Evolutionary conservation across 139 green algal species (phyloP), one percentile per base, ranked within the genome.

Genomic region (Micractinium conductrix): DNA sequence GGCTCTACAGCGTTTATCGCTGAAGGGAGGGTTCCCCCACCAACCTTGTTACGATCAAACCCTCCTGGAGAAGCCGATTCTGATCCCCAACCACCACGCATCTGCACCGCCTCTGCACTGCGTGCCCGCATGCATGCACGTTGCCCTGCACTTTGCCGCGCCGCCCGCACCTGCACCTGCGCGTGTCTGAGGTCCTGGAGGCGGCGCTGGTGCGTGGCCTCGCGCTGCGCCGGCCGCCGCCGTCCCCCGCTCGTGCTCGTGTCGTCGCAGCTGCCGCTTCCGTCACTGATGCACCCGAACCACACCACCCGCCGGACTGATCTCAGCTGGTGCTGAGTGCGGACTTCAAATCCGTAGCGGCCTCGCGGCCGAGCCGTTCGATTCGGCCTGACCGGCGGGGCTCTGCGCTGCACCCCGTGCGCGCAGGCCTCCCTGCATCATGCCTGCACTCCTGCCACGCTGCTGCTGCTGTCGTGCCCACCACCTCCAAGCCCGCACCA

Each of bases 311-410:
- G 38, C 76, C 43, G 55, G 76, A 72, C 53, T 37, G 78, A 85
- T 42, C 84, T 67, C 63, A 53, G 84, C 63, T 63, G 93, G 93
- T 91, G 84, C 89, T 91, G 90, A 90, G 91, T 90, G 91, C 92
- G 93, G 93, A 91, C 93, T 96, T 96, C 93, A 96, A 96, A 96
- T 90, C 93, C 93, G 92, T 95, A 90, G 93, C 88, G 82, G 79
- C 87, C 79, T 90, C 88, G 93, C 93, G 91, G 92, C 79, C 82
- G 88, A 96, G 93, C 91, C 89, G 93, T 94, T 96, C 93, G 87
- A 96, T 92, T 96, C 93, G 87, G 91, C 92, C 93, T 94, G 87
- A 78, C 84, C 86, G 93, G 93, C 93, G 93, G 42, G 5, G 19
- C n/a, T 26, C 53, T 53, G 40, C 37, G n/a, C n/a, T n/a, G n/a